Percentiles rank a stretch among this genome's conserved stretches.
Evolutionary conservation across 177 flowering plant species (phyloP).

Genomic region (Telopea speciosissima): DNA sequence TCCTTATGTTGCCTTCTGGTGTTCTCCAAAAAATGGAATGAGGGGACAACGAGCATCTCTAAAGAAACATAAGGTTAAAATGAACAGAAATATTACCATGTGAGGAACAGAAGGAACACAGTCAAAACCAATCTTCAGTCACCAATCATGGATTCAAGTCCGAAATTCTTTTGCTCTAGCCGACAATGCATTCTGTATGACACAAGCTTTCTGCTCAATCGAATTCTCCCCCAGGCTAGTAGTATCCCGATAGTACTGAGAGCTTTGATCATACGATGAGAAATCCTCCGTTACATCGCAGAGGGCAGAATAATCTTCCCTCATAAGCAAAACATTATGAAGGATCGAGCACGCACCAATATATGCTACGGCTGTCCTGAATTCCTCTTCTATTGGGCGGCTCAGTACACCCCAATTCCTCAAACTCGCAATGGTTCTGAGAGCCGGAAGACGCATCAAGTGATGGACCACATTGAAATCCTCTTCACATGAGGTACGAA

Average conservation of each 20-base stretch:
- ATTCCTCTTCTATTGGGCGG: conserved; percentile 50
- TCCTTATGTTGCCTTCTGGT: background rate
- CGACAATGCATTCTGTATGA: conserved; percentile 51
- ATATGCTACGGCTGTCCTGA: conserved; percentile 56
- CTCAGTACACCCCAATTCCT: conserved; percentile 73
- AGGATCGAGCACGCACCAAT: conserved; percentile 81
- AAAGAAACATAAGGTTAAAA: background rate
- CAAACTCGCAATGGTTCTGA: conserved; percentile 51
- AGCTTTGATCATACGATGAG: conserved; percentile 22
- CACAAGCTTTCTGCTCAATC: conserved; percentile 25
- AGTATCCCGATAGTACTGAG: conserved; percentile 17
- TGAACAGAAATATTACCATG: background rate
- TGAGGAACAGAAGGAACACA: background rate
- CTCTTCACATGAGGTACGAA: conserved; percentile 38
- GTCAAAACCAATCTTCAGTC: background rate
- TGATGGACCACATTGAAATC: conserved; percentile 40
- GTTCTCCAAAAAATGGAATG: background rate
- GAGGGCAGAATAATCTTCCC: conserved; percentile 65
- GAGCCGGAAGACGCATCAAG: conserved; percentile 33
- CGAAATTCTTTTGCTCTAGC: conserved; percentile 28
- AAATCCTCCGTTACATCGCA: conserved; percentile 29
- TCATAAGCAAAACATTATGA: conserved; percentile 70
- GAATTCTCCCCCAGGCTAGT: conserved; percentile 23
- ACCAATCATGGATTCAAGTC: conserved; percentile 1
- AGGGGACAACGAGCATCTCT: background rate